These are phyloP conservation scores for Pseudonitzschia delicatissima DNA, from an alignment of 108 stramenopile genomes.

Conservation along the genomic window DNA sequence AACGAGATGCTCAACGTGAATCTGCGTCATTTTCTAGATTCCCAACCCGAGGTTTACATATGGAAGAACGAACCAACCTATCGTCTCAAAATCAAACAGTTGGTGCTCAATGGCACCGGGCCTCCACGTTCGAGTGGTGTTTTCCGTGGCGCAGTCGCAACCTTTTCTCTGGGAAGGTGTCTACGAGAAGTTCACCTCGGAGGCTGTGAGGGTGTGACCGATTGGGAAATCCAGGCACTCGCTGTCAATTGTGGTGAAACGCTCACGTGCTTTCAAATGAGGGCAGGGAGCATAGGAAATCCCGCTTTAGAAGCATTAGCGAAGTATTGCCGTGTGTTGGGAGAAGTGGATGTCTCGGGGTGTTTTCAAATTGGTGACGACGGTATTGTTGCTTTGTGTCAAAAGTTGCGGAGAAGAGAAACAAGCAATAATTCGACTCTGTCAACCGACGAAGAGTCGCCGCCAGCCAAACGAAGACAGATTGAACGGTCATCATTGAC, in stretches of 20 bases:
- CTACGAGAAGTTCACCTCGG: slow-evolving; percentile 34
- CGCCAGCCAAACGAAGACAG: slow-evolving; percentile 4
- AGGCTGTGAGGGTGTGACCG: slow-evolving; percentile 28
- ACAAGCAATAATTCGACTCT: not conserved
- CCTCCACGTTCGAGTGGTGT: slow-evolving; percentile 20
- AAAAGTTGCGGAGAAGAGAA: slow-evolving; percentile 1
- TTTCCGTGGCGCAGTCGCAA: slow-evolving; percentile 9
- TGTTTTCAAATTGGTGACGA: slow-evolving; percentile 32
- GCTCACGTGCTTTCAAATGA: slow-evolving; percentile 33
- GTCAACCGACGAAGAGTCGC: not conserved
- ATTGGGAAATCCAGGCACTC: slow-evolving; percentile 29
- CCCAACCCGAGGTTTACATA: not conserved
- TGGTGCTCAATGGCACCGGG: slow-evolving; percentile 21
- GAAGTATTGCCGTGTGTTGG: slow-evolving; percentile 20
- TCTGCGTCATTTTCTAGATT: not conserved
- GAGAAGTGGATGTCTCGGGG: slow-evolving; percentile 31
- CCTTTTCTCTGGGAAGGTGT: slow-evolving; percentile 25
- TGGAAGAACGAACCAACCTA: slow-evolving; percentile 5
- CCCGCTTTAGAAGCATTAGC: slow-evolving; percentile 22
- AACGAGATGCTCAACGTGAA: not conserved
- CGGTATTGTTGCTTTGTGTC: slow-evolving; percentile 26
- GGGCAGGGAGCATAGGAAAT: slow-evolving; percentile 26
- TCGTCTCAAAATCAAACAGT: slow-evolving; percentile 14
- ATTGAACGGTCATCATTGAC: slow-evolving; percentile 1
- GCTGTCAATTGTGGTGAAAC: slow-evolving; percentile 28